A percentile compares a stretch with the other conserved stretches of the same genome.
Conservation (phyloP, 2,329 filamentous ascomycete genomes). For the Akanthomyces muscarius region DNA sequence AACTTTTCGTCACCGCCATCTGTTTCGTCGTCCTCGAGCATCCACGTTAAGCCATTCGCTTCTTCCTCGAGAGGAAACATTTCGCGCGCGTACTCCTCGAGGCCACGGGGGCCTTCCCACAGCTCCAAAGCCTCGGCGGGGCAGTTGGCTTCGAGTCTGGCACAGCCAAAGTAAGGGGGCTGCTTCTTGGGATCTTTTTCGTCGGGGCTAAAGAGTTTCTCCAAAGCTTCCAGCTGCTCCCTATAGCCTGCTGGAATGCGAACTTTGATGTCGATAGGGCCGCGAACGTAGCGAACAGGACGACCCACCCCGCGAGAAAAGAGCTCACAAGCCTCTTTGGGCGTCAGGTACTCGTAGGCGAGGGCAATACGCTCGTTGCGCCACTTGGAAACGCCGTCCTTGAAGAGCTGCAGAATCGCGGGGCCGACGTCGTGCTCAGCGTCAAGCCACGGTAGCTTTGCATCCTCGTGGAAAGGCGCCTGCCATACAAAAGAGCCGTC, state of each 20-base stretch:
- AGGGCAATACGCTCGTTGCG: conserved; percentile 73
- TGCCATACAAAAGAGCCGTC: conserved; percentile 91
- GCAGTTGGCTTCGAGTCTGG: conserved; percentile 56
- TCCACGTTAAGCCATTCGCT: conserved; percentile 91
- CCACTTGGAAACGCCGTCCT: conserved; percentile 86
- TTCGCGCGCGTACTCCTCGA: conserved; percentile 93
- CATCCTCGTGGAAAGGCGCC: conserved; percentile 87
- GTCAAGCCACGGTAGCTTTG: conserved; percentile 89
- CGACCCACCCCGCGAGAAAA: conserved; percentile 77
- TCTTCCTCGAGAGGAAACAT: conserved; percentile 93
- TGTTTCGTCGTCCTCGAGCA: conserved; percentile 58
- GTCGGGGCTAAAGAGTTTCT: conserved; percentile 53
- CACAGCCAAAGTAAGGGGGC: conserved; percentile 60
- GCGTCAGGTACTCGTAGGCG: conserved; percentile 85
- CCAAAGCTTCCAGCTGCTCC: conserved; percentile 72
- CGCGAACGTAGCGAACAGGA: conserved; percentile 72
- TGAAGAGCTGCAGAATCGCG: conserved; percentile 88
- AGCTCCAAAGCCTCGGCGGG: conserved; percentile 73
- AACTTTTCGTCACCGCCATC: conserved; percentile 34
- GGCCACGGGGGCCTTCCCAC: conserved; percentile 85
- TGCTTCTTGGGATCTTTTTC: conserved; percentile 52
- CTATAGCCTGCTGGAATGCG: conserved; percentile 84
- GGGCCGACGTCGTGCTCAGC: conserved; percentile 95
- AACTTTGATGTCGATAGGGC: conserved; percentile 78
- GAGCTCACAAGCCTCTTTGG: conserved; percentile 72